Percentiles rank a stretch among this genome's conserved stretches.
Conservation (phyloP, 306 rosid species). For the Malus fusca region DNA sequence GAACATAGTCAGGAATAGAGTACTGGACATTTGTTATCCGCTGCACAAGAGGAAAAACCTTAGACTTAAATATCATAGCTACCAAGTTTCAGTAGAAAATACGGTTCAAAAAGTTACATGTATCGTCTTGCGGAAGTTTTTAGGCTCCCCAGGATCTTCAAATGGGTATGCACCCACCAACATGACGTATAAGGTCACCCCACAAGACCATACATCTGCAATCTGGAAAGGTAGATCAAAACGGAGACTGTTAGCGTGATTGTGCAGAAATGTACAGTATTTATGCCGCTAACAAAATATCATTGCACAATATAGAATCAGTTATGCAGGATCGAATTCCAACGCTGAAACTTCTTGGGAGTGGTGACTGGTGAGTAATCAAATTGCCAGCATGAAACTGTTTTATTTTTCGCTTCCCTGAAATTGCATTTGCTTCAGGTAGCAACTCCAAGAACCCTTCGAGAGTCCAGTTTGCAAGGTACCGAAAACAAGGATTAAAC, state of each 20-base stretch:
- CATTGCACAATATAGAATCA: neutral
- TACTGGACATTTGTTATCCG: conserved; percentile 89
- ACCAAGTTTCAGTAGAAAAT: neutral
- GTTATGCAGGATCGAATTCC: neutral
- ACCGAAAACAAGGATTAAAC: neutral
- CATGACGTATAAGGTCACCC: conserved; percentile 97
- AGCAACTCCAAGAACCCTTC: neutral
- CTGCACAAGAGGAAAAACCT: conserved; percentile 40
- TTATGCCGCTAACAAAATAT: no score
- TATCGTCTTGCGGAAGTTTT: conserved; percentile 90
- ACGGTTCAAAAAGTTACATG: conserved; percentile 36
- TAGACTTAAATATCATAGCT: conserved; percentile 9
- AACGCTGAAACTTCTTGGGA: neutral
- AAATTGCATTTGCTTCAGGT: neutral
- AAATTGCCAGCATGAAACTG: neutral
- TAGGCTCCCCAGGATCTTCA: conserved; percentile 93
- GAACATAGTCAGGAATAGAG: conserved; percentile 91
- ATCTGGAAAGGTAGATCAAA: conserved; percentile 41
- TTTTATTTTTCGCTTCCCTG: neutral
- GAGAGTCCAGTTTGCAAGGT: neutral
- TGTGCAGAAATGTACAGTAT: neutral
- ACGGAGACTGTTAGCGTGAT: neutral
- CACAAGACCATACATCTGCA: conserved; percentile 99
- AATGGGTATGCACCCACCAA: conserved; percentile 98
- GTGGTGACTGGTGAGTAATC: neutral